These are phyloP conservation scores for Kodamaea suecica DNA, from an alignment of 1,139 yeast species.

Conservation along the genomic window DNA sequence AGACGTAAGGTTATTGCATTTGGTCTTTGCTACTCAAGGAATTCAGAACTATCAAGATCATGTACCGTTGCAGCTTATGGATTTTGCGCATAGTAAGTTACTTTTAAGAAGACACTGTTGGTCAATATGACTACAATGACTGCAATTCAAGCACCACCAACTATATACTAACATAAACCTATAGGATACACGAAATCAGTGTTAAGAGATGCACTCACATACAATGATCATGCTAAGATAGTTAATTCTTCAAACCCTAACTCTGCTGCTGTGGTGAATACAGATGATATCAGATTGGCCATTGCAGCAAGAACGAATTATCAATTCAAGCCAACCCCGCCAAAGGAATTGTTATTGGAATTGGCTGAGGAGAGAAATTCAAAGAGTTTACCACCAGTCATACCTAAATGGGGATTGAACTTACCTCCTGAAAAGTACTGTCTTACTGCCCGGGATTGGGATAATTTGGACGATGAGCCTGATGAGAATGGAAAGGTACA, in stretches of 20 bases:
- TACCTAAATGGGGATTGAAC: constrained; percentile 89
- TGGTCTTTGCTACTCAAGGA: constrained; percentile 91
- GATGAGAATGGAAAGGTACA: constrained; percentile 21
- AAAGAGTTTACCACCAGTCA: constrained; percentile 85
- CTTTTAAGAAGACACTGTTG: no score
- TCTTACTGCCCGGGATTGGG: constrained; percentile 79
- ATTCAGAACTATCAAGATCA: constrained; percentile 91
- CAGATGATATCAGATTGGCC: constrained; percentile 89
- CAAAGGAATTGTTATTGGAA: constrained; percentile 85
- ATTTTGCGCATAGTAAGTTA: constrained; percentile 77
- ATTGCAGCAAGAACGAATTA: constrained; percentile 91
- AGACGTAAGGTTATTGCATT: constrained; percentile 85
- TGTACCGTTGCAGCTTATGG: constrained; percentile 93
- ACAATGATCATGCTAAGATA: constrained; percentile 74
- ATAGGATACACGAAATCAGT: constrained; percentile 77
- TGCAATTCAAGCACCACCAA: not conserved
- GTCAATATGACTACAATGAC: no score
- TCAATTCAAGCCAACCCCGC: constrained; percentile 94
- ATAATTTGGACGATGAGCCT: constrained; percentile 36
- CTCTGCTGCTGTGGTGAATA: constrained; percentile 54
- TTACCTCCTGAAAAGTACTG: constrained; percentile 98
- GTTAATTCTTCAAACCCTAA: constrained; percentile 34
- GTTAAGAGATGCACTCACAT: constrained; percentile 81
- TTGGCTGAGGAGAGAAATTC: constrained; percentile 90
- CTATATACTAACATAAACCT: constrained; percentile 19